These are phyloP conservation scores for Aspergillus niger DNA, from an alignment of 2,329 filamentous ascomycete species.

Conservation along the genomic window DNA sequence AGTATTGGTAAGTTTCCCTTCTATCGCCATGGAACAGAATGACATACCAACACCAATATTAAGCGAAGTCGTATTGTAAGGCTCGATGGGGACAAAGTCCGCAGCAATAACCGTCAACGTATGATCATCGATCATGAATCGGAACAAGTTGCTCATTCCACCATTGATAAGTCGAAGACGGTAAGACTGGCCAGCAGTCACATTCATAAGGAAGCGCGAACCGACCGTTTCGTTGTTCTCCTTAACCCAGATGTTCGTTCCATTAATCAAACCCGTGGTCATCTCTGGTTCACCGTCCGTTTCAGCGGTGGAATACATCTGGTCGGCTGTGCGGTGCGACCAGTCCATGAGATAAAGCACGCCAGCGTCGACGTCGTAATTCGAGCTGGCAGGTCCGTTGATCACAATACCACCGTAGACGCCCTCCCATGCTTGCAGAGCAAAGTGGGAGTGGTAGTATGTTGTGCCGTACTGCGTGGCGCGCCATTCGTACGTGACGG, in stretches of 20 bases:
- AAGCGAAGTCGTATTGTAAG: not conserved
- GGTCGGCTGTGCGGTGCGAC: not conserved
- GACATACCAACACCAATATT: not conserved
- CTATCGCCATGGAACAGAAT: not conserved
- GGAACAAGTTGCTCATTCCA: not conserved
- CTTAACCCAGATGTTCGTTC: not conserved
- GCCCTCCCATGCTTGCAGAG: constrained; percentile 52
- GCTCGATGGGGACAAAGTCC: not conserved
- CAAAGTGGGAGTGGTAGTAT: constrained; percentile 40
- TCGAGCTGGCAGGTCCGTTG: not conserved
- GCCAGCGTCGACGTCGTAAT: not conserved
- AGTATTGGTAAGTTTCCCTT: too few relatives aligned
- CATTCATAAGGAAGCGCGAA: not conserved
- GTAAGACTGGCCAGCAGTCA: not conserved
- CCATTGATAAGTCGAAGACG: not conserved
- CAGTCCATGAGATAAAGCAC: not conserved
- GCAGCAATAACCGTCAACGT: not conserved
- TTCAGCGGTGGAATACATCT: not conserved
- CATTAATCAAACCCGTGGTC: not conserved
- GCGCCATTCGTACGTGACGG: constrained; percentile 41
- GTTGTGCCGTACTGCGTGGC: constrained; percentile 40
- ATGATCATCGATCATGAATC: not conserved
- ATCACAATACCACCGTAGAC: constrained; percentile 54
- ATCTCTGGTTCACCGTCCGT: not conserved
- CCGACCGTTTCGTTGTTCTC: not conserved